Conservation (phyloP, 2,329 filamentous ascomycete species). For the Clonostachys chloroleuca region DNA sequence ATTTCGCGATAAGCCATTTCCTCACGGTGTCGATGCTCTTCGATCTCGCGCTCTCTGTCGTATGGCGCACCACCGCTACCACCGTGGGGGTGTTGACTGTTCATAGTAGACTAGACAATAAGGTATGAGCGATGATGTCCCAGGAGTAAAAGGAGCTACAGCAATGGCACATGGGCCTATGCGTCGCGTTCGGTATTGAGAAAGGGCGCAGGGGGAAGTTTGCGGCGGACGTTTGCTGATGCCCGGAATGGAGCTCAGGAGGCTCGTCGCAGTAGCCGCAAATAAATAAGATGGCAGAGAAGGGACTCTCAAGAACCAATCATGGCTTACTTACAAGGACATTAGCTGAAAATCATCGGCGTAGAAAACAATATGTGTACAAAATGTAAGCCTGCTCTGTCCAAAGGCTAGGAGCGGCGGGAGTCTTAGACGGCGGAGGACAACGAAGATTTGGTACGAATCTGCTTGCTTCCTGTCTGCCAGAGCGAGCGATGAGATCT, state of each 20-base stretch:
- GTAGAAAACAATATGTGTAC: background rate
- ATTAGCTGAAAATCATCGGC: slow-evolving; percentile 1
- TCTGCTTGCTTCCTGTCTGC: no score
- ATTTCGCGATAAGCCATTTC: slow-evolving; percentile 9
- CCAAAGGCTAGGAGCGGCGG: background rate
- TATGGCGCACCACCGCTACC: slow-evolving; percentile 31
- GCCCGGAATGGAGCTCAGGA: no score
- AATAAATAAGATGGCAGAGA: no score
- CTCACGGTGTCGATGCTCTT: slow-evolving; percentile 39
- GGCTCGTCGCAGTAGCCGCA: no score
- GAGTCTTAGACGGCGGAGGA: background rate
- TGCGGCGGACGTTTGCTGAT: no score
- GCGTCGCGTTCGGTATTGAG: no score
- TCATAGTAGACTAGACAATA: slow-evolving; percentile 27
- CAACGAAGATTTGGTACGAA: no score
- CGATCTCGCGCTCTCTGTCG: slow-evolving; percentile 44
- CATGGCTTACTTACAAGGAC: slow-evolving; percentile 1
- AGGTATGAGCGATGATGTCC: background rate
- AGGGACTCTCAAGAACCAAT: background rate
- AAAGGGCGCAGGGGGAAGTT: no score
- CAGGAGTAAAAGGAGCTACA: no score
- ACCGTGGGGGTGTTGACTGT: slow-evolving; percentile 38
- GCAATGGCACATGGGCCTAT: no score
- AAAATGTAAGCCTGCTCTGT: background rate
- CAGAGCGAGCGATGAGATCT: no score